Base-by-base conservation (phyloP, 768 basidiomycete species). In the Suillus alpinus region DNA sequence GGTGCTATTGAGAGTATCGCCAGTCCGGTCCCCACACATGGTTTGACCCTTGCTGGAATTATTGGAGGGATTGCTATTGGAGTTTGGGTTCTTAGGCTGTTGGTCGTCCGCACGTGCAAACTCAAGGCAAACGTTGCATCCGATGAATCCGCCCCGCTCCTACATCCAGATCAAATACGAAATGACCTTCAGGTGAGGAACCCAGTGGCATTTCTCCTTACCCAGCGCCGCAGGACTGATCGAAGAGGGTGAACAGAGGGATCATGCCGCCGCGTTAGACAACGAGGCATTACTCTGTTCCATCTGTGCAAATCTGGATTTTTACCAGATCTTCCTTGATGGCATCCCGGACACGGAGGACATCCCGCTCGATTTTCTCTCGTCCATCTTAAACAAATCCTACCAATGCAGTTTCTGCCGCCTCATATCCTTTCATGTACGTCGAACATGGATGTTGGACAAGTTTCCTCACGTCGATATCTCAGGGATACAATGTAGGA, bases 391-490 rank as follows among this genome's bases (percentile, higher is more conserved):
- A 8, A 13, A 60, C 20, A 61, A 61, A 46, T 41, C 43, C 6
- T 37, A 59, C 39, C 56, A 59, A 31, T 59, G 59, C 52, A 37
- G 8, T 31, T 58, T 59, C 4, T 59, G 59, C 18, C 29, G 32
- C 26, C 59, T 59, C 16, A 32, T 59, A 32, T 40, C 55, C 34
- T 56, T 37, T n/a, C 51, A 56, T n/a, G 37, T 59, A 2, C 59
- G 55, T 18, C 34, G 37, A 55, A 37, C 56, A n/a, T 59, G 59
- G 59, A 32, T 23, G 52, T n/a, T 59, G 7, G 59, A 57, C 37
- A 14, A 59, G 31, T 26, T 34, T 59, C 59, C 59, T 29, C 16
- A 32, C 2, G 6, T 59, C 16, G 59, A 59, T 59, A n/a, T 59
- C 29, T 36, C 29, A 26, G 49, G 41, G 3, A 57, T 59, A 18